A percentile compares a stretch with the other conserved stretches of the same genome.
Evolutionary conservation across 2,329 filamentous ascomycete species (phyloP).

Genomic region (Sclerotinia glacialis): DNA sequence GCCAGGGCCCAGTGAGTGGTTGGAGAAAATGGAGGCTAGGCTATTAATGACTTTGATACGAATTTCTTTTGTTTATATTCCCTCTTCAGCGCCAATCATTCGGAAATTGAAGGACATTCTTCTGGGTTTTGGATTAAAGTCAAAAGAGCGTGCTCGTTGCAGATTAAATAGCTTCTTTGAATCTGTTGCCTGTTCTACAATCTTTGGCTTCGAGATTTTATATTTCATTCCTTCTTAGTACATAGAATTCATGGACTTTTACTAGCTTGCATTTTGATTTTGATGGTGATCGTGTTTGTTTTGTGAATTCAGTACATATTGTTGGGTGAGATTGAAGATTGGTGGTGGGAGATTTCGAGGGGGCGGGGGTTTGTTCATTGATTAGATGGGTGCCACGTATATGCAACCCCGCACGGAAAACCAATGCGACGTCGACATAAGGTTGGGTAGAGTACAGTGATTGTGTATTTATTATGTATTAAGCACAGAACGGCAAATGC

Average conservation of each 20-base stretch:
- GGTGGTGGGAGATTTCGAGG: neutral
- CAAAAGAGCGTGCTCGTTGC: neutral
- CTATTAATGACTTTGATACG: constrained; percentile 12
- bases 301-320: neutral
- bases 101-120: neutral
- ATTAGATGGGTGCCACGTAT: constrained; percentile 4
- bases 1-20: constrained; percentile 25
- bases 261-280: neutral
- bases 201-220: neutral
- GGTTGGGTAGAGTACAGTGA: neutral
- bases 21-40: neutral
- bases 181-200: neutral
- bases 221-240: neutral
- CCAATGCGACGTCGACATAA: neutral
- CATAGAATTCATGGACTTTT: neutral
- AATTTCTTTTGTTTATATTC: constrained; percentile 23
- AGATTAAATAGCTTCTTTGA: constrained; percentile 2
- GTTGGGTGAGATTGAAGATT: neutral
- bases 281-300: neutral
- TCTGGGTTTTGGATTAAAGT: neutral
- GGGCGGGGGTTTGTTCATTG: neutral
- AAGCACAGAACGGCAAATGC: neutral
- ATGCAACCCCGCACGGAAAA: neutral
- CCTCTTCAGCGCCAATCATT: neutral
- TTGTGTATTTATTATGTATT: neutral